Base-by-base conservation (phyloP, 768 basidiomycete species). In the Phlegmacium glaucopus region DNA sequence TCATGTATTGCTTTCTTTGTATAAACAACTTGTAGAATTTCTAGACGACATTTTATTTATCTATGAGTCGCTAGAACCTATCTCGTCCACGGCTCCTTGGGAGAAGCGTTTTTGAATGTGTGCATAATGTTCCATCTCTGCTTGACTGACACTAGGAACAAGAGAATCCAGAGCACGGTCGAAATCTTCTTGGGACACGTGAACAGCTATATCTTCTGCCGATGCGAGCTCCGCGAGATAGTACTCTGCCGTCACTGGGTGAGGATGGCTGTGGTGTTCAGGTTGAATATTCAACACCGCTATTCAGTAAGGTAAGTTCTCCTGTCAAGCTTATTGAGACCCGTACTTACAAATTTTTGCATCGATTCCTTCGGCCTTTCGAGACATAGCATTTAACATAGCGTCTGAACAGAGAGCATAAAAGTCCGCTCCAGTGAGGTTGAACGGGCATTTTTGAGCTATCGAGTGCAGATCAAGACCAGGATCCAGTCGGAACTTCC, bases 391-490 rank as follows among this genome's bases (percentile, higher is more conserved):
- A 63, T 90, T 89, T 47, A 99, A 74, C 78, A 99, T 83, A 1
- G 96, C 94, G 66, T 99, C 95, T 5, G 93, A 89, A 65, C 96
- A 98, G 8, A 99, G 72, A 0, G 96, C 96, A 70, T 99, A 98
- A 53, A 98, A 94, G 63, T 99, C 96, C 35, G 96, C 96, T 37
- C 96, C 96, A 2, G 96, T 98, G 61, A 87, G 94, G 61, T 94
- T 92, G 73, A 94, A 91, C 0, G 92, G 86, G 51, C 94, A 98
- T 28, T 70, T 68, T 22, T 82, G 72, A 16, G 88, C 90, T 37
- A 99, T 65, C 7, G 58, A 51, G 15, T 65, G 63, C 6, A 98
- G 77, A 55, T 84, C 71, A 7, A 94, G 72, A 41, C 67, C 70
- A 0, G 85, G 75, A 55, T 89, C 78, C 18, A 97, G 76, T 29